A percentile compares a stretch with the other conserved stretches of the same genome.
These are phyloP conservation scores for Ceratobasidium sp. DNA, from an alignment of 1,284 basidiomycete genomes.

Conservation along the genomic window DNA sequence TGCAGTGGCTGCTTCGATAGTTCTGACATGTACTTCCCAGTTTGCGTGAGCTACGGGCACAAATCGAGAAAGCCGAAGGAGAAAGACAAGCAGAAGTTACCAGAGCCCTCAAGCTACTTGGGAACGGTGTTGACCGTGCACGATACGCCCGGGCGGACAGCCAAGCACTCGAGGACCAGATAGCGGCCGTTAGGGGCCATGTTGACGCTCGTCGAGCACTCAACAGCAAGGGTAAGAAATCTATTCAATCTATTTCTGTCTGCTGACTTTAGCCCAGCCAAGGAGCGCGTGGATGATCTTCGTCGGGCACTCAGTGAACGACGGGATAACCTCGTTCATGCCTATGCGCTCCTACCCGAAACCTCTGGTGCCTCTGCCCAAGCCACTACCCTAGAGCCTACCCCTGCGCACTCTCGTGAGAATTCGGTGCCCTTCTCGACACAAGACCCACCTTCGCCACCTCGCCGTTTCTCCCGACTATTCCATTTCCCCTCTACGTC, in stretches of 20 bases:
- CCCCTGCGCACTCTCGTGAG: slow-evolving; percentile 31
- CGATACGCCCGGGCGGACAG: slow-evolving; percentile 7
- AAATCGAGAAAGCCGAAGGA: slow-evolving; percentile 62
- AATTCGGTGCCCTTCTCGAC: slow-evolving; percentile 22
- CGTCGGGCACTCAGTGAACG: not conserved
- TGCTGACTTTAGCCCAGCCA: not conserved
- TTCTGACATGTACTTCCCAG: slow-evolving; percentile 50
- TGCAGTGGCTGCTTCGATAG: not conserved
- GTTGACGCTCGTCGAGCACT: slow-evolving; percentile 24
- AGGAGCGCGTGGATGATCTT: not conserved
- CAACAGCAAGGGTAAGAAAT: slow-evolving; percentile 46
- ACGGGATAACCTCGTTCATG: slow-evolving; percentile 4
- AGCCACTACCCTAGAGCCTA: not conserved
- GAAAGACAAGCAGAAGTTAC: slow-evolving; percentile 70
- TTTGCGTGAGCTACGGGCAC: slow-evolving; percentile 65
- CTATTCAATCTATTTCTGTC: not conserved
- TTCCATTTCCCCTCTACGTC: slow-evolving; percentile 32
- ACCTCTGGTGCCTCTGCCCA: not conserved
- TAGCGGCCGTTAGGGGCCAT: not conserved
- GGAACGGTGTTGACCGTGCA: not conserved
- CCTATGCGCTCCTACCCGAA: not conserved
- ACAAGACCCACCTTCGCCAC: slow-evolving; percentile 23
- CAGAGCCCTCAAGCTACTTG: slow-evolving; percentile 53
- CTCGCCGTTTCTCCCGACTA: slow-evolving; percentile 35
- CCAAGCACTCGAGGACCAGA: slow-evolving; percentile 1